Conservation (phyloP, 108 stramenopile species). For the Craspedostauros australis region DNA sequence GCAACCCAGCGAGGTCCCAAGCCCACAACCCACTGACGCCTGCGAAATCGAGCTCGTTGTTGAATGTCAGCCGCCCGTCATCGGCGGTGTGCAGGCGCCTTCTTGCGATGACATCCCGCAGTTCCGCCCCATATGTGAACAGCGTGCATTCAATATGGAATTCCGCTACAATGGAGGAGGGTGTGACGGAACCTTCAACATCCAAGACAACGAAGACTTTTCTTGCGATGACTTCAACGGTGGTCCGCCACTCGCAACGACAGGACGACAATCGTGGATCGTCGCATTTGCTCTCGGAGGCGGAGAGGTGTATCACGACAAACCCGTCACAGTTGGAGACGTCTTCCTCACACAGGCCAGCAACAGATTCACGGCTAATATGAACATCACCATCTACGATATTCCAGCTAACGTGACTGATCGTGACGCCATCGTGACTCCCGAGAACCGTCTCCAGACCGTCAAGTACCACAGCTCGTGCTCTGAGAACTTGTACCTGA, state of each 20-base stretch:
- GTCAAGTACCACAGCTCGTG: constrained; percentile 18
- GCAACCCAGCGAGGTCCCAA: no score
- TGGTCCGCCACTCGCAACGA: not conserved
- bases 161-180: constrained; percentile 8
- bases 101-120: not conserved
- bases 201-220: constrained; percentile 1
- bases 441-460: constrained; percentile 3
- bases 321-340: constrained; percentile 1
- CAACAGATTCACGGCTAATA: not conserved
- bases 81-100: no score
- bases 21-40: constrained; percentile 2
- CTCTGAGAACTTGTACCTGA: constrained; percentile 21
- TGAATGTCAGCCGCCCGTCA: not conserved
- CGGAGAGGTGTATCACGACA: not conserved
- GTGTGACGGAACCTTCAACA: constrained; percentile 6
- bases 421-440: not conserved
- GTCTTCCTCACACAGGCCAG: not conserved
- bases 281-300: not conserved
- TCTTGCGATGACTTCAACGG: not conserved
- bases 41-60: not conserved
- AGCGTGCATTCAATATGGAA: not conserved
- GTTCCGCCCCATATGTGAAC: not conserved
- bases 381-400: constrained; percentile 1
- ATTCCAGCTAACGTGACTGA: not conserved
- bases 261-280: not conserved